Percentiles rank a stretch among this genome's conserved stretches.
phyloP scores from a whole-genome alignment of 805 yeast species.

The Hanseniaspora thailandica region DNA sequence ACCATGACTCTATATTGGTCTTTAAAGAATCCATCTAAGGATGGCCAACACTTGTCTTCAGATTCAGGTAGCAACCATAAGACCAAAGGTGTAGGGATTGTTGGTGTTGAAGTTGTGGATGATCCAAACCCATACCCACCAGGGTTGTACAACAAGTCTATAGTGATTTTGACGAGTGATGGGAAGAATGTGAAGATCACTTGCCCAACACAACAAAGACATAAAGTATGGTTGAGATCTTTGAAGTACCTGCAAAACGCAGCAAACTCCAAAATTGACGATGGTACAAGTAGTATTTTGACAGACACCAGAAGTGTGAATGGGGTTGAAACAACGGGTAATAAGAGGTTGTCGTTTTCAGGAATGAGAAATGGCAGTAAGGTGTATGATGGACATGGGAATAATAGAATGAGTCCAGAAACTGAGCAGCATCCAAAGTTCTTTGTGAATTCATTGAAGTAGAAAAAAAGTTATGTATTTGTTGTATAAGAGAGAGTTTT shows the following conservation, averaged over 20 bases:
- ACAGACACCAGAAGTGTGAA: neutral
- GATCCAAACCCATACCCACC: constrained; percentile 84
- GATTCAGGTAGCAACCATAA: constrained; percentile 32
- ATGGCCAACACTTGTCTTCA: constrained; percentile 42
- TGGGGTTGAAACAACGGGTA: constrained; percentile 28
- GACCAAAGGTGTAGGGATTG: constrained; percentile 70
- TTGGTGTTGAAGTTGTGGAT: constrained; percentile 64
- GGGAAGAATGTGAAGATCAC: constrained; percentile 54
- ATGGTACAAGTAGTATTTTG: neutral
- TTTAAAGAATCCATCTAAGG: constrained; percentile 53
- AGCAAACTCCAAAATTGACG: neutral
- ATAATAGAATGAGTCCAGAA: neutral
- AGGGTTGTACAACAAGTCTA: constrained; percentile 76
- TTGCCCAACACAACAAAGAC: constrained; percentile 77
- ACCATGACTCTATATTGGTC: constrained; percentile 87
- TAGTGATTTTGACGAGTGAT: constrained; percentile 54
- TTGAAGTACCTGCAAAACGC: constrained; percentile 44
- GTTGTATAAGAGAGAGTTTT: too few species aligned
- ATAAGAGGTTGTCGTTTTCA: neutral
- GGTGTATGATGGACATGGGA: neutral
- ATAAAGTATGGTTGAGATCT: constrained; percentile 83
- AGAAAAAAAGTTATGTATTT: neutral
- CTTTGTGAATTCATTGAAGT: constrained; percentile 11
- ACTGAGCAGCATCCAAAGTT: constrained; percentile 12
- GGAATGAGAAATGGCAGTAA: neutral